A percentile compares a stretch with the other conserved stretches of the same genome.
Evolutionary conservation across 257 asterid genomes (phyloP).

Genomic region (Lithospermum erythrorhizon): DNA sequence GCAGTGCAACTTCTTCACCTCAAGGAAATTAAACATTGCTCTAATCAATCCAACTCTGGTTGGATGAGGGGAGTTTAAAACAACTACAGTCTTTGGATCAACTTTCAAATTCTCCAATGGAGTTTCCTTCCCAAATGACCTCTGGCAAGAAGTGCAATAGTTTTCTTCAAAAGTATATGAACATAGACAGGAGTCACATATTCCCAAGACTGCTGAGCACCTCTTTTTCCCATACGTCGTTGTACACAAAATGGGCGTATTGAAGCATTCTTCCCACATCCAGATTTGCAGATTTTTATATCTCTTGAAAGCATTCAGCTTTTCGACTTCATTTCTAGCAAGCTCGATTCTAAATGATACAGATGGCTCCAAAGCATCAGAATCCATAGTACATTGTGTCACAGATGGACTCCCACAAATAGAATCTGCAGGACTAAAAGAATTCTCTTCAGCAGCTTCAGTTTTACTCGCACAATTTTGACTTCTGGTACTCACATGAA

Average conservation of each 20-base stretch:
- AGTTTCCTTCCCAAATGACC: conserved; percentile 17
- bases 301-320: conserved; percentile 40
- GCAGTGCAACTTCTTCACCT: conserved; percentile 38
- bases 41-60: conserved; percentile 59
- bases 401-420: conserved; percentile 49
- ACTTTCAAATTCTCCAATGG: conserved; percentile 21
- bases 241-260: conserved; percentile 38
- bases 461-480: conserved; percentile 11
- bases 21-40: conserved; percentile 50
- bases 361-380: conserved; percentile 50
- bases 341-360: conserved; percentile 55
- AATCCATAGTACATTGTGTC: conserved; percentile 36
- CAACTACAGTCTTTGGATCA: conserved; percentile 13
- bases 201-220: conserved; percentile 46
- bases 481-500: conserved; percentile 11
- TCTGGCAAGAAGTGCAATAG: conserved; percentile 41
- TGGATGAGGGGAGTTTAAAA: conserved; percentile 37
- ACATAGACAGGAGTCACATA: conserved; percentile 51
- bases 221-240: conserved; percentile 46
- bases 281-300: conserved; percentile 61
- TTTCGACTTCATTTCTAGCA: conserved; percentile 51
- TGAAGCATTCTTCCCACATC: conserved; percentile 83
- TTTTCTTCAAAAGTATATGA: conserved; percentile 32
- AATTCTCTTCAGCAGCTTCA: conserved; percentile 34
- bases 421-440: conserved; percentile 21